A percentile compares a stretch with the other conserved stretches of the same genome.
Conservation (phyloP, 202 grass and related monocot genomes). For the Zizania palustris region DNA sequence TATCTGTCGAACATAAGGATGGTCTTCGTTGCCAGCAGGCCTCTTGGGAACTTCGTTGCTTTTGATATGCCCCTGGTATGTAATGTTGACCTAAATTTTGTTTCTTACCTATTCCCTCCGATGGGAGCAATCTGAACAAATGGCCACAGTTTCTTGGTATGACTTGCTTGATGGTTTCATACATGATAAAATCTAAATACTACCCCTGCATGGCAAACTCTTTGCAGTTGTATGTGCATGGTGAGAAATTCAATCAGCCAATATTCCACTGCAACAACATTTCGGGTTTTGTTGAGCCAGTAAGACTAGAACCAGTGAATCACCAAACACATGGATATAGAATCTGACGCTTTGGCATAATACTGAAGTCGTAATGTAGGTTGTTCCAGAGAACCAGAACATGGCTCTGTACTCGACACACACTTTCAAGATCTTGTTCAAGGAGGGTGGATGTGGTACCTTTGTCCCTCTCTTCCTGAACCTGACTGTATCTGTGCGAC, state of each 20-base stretch:
- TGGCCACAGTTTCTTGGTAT: background rate
- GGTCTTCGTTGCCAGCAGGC: conserved; percentile 88
- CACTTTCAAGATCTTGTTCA: conserved; percentile 98
- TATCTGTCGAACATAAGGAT: conserved; percentile 97
- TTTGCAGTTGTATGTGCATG: conserved; percentile 74
- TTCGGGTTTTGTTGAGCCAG: conserved; percentile 82
- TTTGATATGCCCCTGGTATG: conserved; percentile 94
- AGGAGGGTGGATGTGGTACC: conserved; percentile 94
- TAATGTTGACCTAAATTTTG: background rate
- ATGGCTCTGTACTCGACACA: conserved; percentile 82
- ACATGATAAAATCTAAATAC: conserved; percentile 13
- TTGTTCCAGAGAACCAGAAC: conserved; percentile 71
- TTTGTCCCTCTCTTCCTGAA: conserved; percentile 97
- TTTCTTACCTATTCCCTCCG: background rate
- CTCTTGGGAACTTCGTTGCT: conserved; percentile 81
- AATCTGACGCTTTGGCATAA: background rate
- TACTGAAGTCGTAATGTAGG: conserved; percentile 44
- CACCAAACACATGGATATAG: background rate
- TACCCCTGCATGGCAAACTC: background rate
- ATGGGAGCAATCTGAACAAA: background rate
- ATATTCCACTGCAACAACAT: conserved; percentile 98
- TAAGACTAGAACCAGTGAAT: conserved; percentile 43
- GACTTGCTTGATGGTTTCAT: background rate
- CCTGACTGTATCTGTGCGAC: conserved; percentile 71
- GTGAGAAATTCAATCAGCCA: conserved; percentile 92